Conservation (phyloP, 768 basidiomycete species). For the Mycena rosella region DNA sequence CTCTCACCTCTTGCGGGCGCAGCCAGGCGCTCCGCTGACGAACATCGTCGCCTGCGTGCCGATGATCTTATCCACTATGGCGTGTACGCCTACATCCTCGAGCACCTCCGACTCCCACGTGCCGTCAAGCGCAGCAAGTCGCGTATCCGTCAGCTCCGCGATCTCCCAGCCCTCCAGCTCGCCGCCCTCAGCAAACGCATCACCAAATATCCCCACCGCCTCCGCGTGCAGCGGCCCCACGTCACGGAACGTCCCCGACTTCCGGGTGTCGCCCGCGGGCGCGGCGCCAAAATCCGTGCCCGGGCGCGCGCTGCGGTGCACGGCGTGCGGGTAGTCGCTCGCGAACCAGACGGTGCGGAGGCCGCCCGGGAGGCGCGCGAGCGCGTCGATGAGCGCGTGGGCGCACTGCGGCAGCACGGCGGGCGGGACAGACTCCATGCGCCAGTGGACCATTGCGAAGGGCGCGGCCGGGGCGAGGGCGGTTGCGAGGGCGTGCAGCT, state of each 20-base stretch:
- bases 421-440: slow-evolving; percentile 63
- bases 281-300: slow-evolving; percentile 8
- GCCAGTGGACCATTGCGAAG: slow-evolving; percentile 69
- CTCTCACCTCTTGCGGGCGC: slow-evolving; percentile 61
- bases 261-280: slow-evolving; percentile 21
- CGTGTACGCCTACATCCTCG: slow-evolving; percentile 63
- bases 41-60: slow-evolving; percentile 63
- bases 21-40: slow-evolving; percentile 61
- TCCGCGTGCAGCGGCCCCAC: slow-evolving; percentile 57
- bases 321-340: slow-evolving; percentile 63
- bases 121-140: slow-evolving; percentile 26
- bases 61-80: slow-evolving; percentile 70
- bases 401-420: slow-evolving; percentile 62
- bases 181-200: slow-evolving; percentile 57
- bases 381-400: slow-evolving; percentile 58
- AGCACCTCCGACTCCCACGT: slow-evolving; percentile 47
- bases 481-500: slow-evolving; percentile 56
- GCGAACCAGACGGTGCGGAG: slow-evolving; percentile 66
- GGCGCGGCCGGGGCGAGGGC: slow-evolving; percentile 51
- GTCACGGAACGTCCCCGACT: slow-evolving; percentile 62
- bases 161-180: slow-evolving; percentile 56
- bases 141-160: slow-evolving; percentile 57
- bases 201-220: slow-evolving; percentile 58
- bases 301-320: slow-evolving; percentile 23
- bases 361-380: slow-evolving; percentile 50